Conservation (phyloP, 164 flowering plant species). For the Saururus chinensis region DNA sequence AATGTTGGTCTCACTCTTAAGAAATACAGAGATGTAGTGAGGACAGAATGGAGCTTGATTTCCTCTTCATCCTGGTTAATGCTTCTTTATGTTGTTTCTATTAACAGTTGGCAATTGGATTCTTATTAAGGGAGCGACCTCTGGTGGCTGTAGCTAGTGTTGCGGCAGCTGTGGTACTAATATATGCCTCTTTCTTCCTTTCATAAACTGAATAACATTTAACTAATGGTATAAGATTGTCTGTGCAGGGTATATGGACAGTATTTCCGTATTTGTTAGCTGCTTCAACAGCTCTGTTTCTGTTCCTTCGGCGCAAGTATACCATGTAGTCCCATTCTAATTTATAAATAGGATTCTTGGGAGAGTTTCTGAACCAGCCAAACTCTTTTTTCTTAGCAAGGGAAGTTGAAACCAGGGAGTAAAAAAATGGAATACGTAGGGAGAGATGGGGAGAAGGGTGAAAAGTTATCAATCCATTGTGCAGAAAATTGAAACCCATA, state of each 20-base stretch:
- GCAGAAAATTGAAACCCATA: too few relatives aligned
- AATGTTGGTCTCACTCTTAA: background rate
- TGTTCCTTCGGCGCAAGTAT: slow-evolving; percentile 25
- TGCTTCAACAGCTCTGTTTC: slow-evolving; percentile 49
- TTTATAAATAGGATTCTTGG: too few relatives aligned
- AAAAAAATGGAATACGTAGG: too few relatives aligned
- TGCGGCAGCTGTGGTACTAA: slow-evolving; percentile 66
- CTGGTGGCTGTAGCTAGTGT: slow-evolving; percentile 67
- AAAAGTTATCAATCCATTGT: too few relatives aligned
- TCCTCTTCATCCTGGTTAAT: background rate
- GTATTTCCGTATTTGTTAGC: slow-evolving; percentile 37
- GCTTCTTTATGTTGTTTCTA: background rate
- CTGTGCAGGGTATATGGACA: background rate
- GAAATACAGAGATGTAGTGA: background rate
- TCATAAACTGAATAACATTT: background rate
- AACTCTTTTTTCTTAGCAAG: background rate
- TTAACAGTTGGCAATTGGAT: slow-evolving; percentile 61
- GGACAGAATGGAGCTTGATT: too few relatives aligned
- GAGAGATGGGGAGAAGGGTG: too few relatives aligned
- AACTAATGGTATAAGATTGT: background rate
- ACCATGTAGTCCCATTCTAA: background rate
- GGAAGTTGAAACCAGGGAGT: background rate
- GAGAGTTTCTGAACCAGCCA: background rate
- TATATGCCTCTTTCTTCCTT: background rate
- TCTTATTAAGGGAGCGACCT: slow-evolving; percentile 66